Evolutionary conservation across 2,329 filamentous ascomycete species (phyloP).

Genomic region (Akanthomyces uredinophilus): DNA sequence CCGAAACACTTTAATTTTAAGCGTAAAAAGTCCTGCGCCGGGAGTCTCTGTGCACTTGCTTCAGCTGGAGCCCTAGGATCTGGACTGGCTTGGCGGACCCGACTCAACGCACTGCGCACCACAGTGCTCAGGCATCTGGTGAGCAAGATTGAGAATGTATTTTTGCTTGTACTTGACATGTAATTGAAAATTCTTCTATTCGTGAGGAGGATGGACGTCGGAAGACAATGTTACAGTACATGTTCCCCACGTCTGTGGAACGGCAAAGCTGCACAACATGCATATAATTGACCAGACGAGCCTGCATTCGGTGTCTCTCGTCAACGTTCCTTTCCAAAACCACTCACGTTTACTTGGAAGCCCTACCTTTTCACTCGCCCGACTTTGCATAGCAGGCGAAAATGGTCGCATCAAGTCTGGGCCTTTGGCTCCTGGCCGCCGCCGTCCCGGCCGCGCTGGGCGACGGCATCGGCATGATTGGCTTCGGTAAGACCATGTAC

Average conservation of each 20-base stretch:
- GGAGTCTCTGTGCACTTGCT: not conserved
- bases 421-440: not conserved
- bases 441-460: not conserved
- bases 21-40: not conserved
- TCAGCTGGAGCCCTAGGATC: not conserved
- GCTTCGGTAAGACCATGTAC: slow-evolving; percentile 32
- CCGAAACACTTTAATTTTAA: not conserved
- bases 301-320: not conserved
- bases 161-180: not conserved
- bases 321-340: not conserved
- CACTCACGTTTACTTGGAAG: not conserved
- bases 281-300: not conserved
- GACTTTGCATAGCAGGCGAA: too few relatives aligned
- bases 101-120: not conserved
- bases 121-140: not conserved
- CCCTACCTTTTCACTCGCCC: too few relatives aligned
- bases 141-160: slow-evolving; percentile 12
- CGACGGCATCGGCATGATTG: slow-evolving; percentile 29
- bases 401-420: not conserved
- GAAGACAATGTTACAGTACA: not conserved
- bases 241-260: not conserved
- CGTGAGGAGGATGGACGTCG: not conserved
- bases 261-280: not conserved
- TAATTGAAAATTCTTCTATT: not conserved
- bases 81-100: slow-evolving; percentile 1